A percentile compares a stretch with the other conserved stretches of the same genome.
phyloP scores from a whole-genome alignment of 345 rosid genomes.

The Eucalyptus brandiana region DNA sequence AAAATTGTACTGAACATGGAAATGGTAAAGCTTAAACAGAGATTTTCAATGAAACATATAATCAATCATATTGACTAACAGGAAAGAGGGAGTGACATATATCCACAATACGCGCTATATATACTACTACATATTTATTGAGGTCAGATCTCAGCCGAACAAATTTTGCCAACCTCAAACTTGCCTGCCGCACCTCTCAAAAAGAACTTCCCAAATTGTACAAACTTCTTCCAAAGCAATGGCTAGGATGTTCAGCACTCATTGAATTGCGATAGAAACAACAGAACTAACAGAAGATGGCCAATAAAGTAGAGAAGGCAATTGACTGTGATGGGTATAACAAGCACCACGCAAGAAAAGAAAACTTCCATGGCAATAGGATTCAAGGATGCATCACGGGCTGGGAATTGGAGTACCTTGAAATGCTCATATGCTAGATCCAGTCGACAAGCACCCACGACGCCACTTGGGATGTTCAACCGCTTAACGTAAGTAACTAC shows the following conservation, averaged over 20 bases:
- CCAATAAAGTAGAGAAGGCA: not conserved
- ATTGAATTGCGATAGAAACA: not conserved
- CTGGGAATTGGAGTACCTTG: constrained; percentile 40
- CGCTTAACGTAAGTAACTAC: constrained; percentile 77
- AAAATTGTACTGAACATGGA: not conserved
- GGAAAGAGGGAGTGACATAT: not conserved
- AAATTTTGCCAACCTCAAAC: not conserved
- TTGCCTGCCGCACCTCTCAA: not conserved
- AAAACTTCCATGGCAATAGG: not conserved
- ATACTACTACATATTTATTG: not conserved
- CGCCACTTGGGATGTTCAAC: constrained; percentile 88
- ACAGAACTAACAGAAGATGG: not conserved
- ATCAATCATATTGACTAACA: not conserved
- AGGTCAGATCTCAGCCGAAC: not conserved
- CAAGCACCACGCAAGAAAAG: not conserved
- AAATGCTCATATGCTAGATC: constrained; percentile 98
- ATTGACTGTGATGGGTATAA: not conserved
- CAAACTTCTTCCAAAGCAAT: not conserved
- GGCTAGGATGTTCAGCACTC: not conserved
- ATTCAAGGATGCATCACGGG: not conserved
- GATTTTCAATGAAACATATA: not conserved
- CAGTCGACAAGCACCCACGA: constrained; percentile 95
- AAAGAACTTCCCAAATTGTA: not conserved
- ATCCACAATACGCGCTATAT: not conserved
- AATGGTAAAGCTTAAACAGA: not conserved